Conservation (phyloP, 495 filamentous ascomycete species). For the Neurospora sp. region DNA sequence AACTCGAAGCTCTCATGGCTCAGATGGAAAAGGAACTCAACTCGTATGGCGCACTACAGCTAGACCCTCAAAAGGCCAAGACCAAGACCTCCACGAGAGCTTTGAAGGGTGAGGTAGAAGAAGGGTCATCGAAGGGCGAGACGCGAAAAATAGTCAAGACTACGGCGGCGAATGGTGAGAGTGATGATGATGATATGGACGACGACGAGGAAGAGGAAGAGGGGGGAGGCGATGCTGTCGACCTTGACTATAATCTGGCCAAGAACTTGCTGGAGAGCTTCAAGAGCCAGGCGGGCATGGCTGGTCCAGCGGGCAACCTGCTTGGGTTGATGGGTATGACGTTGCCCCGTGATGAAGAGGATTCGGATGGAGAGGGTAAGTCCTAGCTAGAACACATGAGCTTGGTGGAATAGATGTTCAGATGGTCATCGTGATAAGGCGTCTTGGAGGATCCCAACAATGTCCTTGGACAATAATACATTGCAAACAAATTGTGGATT, state of each 20-base stretch:
- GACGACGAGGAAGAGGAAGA: constrained; percentile 31
- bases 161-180: constrained; percentile 5
- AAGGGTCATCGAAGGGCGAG: neutral
- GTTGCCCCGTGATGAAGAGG: constrained; percentile 67
- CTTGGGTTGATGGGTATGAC: constrained; percentile 74
- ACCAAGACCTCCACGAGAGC: neutral
- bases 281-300: constrained; percentile 72
- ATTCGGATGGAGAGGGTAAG: constrained; percentile 9
- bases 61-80: constrained; percentile 36
- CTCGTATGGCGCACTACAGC: constrained; percentile 60
- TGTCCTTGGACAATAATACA: neutral
- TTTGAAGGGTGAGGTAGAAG: constrained; percentile 9
- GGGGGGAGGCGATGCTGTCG: constrained; percentile 43
- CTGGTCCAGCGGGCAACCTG: constrained; percentile 79
- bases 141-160: neutral
- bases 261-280: constrained; percentile 89
- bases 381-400: neutral
- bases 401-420: neutral
- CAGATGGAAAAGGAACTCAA: constrained; percentile 77
- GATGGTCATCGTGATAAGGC: neutral
- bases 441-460: neutral
- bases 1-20: constrained; percentile 60
- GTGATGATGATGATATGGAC: neutral
- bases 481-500: neutral
- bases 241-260: constrained; percentile 78